Evolutionary conservation across 1,139 yeast genomes (phyloP).

Genomic region (Nakaseomyces bracarensis): DNA sequence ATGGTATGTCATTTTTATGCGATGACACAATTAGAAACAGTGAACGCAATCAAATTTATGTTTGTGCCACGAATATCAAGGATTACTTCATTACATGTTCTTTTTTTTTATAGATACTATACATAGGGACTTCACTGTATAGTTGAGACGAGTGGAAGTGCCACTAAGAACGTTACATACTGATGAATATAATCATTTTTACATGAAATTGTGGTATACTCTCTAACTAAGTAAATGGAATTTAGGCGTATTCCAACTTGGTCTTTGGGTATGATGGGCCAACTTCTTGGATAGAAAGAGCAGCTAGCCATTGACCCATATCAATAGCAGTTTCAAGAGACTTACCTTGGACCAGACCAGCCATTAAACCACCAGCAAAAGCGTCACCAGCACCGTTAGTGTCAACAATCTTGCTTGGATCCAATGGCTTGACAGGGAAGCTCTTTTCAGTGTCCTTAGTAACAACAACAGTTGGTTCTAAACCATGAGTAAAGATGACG

Average conservation of each 20-base stretch:
- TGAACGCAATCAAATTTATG: no score
- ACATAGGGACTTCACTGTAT: no score
- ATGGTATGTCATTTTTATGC: no score
- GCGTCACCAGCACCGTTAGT: constrained; percentile 99
- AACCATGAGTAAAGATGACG: constrained; percentile 89
- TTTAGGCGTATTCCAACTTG: constrained; percentile 33
- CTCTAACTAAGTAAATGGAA: no score
- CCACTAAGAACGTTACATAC: no score
- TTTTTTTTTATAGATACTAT: no score
- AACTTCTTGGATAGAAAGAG: constrained; percentile 79
- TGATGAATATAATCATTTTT: no score
- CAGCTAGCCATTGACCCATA: constrained; percentile 96
- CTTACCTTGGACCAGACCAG: constrained; percentile 76
- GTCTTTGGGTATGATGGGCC: constrained; percentile 93
- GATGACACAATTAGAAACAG: no score
- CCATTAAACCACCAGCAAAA: constrained; percentile 94
- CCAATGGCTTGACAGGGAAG: constrained; percentile 66
- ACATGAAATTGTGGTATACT: no score
- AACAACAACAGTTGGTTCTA: constrained; percentile 76
- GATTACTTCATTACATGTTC: no score
- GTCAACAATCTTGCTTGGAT: constrained; percentile 61
- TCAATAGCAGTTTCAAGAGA: constrained; percentile 55
- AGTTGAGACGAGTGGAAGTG: no score
- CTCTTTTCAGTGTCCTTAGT: constrained; percentile 39
- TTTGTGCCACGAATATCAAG: no score